Evolutionary conservation across 352 stramenopile genomes (phyloP).

Genomic region (Phytopythium oedochilum): DNA sequence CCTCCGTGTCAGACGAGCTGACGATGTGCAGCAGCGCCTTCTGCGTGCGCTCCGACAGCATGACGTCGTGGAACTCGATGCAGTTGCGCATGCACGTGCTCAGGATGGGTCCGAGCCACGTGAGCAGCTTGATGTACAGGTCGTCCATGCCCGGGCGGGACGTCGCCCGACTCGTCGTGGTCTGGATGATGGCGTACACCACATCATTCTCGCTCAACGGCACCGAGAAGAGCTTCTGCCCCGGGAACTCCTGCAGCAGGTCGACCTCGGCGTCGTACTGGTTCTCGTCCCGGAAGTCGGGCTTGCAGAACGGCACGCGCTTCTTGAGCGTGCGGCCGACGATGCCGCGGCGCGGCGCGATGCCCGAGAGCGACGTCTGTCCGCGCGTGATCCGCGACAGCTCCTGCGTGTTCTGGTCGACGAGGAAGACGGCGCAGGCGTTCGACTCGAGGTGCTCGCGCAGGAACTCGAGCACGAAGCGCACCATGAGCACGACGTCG

Average conservation of each 20-base stretch:
- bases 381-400: constrained; percentile 71
- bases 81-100: constrained; percentile 83
- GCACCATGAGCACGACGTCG: constrained; percentile 76
- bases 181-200: constrained; percentile 79
- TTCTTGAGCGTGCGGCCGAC: constrained; percentile 41
- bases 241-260: constrained; percentile 43
- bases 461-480: constrained; percentile 60
- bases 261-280: constrained; percentile 68
- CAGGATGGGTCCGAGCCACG: constrained; percentile 77
- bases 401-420: constrained; percentile 67
- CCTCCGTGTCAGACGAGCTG: constrained; percentile 76
- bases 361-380: constrained; percentile 39
- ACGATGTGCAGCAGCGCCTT: constrained; percentile 84
- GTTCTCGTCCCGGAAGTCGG: constrained; percentile 41
- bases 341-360: constrained; percentile 44
- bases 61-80: constrained; percentile 82
- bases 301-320: constrained; percentile 21
- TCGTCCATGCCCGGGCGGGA: constrained; percentile 44
- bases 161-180: constrained; percentile 35
- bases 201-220: constrained; percentile 63
- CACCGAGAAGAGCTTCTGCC: constrained; percentile 69
- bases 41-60: constrained; percentile 79
- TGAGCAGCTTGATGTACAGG: constrained; percentile 68
- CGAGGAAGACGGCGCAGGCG: constrained; percentile 59
- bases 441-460: constrained; percentile 43